Percentiles rank a stretch among this genome's conserved stretches.
phyloP scores from a whole-genome alignment of 257 asterid genomes.

The Anisodus acutangulus region DNA sequence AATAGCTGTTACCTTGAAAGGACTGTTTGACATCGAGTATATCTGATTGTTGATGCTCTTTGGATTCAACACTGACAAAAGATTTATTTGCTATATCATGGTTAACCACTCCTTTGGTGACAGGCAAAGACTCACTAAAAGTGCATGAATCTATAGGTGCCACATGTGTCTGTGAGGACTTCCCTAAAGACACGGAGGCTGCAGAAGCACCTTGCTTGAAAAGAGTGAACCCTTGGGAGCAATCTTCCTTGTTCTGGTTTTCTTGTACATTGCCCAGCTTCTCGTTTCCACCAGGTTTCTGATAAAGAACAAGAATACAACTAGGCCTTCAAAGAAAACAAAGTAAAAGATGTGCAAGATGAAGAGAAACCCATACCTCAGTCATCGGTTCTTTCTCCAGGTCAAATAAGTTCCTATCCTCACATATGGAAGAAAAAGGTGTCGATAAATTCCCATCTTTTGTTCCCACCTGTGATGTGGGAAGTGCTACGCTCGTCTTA shows the following conservation, averaged over 20 bases:
- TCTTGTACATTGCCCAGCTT: slow-evolving; percentile 46
- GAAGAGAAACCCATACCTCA: slow-evolving; percentile 58
- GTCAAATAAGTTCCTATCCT: slow-evolving; percentile 44
- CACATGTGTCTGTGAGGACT: slow-evolving; percentile 40
- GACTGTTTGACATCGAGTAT: slow-evolving; percentile 44
- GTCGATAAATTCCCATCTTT: slow-evolving; percentile 61
- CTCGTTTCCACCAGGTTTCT: slow-evolving; percentile 63
- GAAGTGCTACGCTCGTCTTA: slow-evolving; percentile 55
- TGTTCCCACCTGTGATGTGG: slow-evolving; percentile 54
- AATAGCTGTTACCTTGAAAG: slow-evolving; percentile 45
- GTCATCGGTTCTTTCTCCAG: slow-evolving; percentile 60
- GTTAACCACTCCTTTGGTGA: slow-evolving; percentile 46
- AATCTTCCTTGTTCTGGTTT: slow-evolving; percentile 46
- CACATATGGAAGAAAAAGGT: slow-evolving; percentile 50
- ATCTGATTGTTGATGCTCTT: slow-evolving; percentile 45
- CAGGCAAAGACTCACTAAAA: slow-evolving; percentile 58
- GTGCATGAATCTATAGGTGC: slow-evolving; percentile 48
- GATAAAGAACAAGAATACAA: slow-evolving; percentile 36
- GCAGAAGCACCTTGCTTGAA: slow-evolving; percentile 49
- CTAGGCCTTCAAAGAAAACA: slow-evolving; percentile 26
- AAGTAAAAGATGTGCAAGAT: neutral
- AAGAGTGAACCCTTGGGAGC: slow-evolving; percentile 49
- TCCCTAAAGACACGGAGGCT: slow-evolving; percentile 43
- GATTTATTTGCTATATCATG: slow-evolving; percentile 58
- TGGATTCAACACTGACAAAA: slow-evolving; percentile 56